Evolutionary conservation across 2,329 filamentous ascomycete species (phyloP).

Genomic region (Xylaria sp.): DNA sequence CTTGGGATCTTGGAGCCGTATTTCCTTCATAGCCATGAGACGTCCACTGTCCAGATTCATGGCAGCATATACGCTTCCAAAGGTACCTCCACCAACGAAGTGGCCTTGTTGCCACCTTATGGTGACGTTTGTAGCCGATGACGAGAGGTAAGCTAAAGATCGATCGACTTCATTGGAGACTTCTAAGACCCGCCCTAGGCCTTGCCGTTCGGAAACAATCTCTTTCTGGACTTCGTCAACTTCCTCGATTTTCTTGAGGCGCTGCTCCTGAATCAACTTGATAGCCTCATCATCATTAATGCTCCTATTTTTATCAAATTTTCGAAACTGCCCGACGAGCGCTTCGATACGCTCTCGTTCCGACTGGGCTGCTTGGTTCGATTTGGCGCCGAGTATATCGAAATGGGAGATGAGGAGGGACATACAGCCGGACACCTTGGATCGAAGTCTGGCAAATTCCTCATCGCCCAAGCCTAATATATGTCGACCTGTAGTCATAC

Average conservation of each 20-base stretch:
- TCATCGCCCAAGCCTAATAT: slow-evolving; percentile 90
- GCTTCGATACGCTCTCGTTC: slow-evolving; percentile 90
- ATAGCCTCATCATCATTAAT: slow-evolving; percentile 87
- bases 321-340: slow-evolving; percentile 77
- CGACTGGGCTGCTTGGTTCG: slow-evolving; percentile 90
- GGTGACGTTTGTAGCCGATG: slow-evolving; percentile 92
- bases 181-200: slow-evolving; percentile 89
- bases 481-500: slow-evolving; percentile 92
- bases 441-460: slow-evolving; percentile 83
- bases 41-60: slow-evolving; percentile 97
- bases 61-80: slow-evolving; percentile 95
- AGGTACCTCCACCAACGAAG: slow-evolving; percentile 95
- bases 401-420: slow-evolving; percentile 97
- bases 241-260: slow-evolving; percentile 75
- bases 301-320: slow-evolving; percentile 78
- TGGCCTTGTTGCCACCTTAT: slow-evolving; percentile 99
- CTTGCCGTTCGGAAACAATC: slow-evolving; percentile 84
- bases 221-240: slow-evolving; percentile 83
- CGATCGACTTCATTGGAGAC: slow-evolving; percentile 95
- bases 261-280: slow-evolving; percentile 77
- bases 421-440: slow-evolving; percentile 97
- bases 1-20: slow-evolving; percentile 94
- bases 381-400: slow-evolving; percentile 97
- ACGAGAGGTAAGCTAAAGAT: slow-evolving; percentile 91
- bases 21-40: slow-evolving; percentile 98